A percentile compares a stretch with the other conserved stretches of the same genome.
Evolutionary conservation across 164 flowering plant genomes (phyloP).

Genomic region (Santalum album): DNA sequence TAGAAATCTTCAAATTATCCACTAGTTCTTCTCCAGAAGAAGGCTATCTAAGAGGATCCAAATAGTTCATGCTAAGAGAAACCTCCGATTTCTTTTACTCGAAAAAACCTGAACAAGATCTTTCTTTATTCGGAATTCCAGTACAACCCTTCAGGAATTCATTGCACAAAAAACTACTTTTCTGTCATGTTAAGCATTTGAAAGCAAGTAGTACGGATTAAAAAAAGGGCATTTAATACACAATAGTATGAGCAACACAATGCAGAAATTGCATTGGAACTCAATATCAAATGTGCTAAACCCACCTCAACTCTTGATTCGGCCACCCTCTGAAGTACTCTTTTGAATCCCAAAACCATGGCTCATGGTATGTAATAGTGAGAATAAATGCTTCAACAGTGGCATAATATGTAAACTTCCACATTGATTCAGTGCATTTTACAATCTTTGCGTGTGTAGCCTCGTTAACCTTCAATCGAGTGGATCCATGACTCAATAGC

Average conservation of each 20-base stretch:
- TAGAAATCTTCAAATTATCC: no score
- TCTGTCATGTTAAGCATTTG: no score
- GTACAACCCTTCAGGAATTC: no score
- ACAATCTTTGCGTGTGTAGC: slow-evolving; percentile 45
- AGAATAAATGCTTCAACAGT: slow-evolving; percentile 51
- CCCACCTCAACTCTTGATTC: slow-evolving; percentile 77
- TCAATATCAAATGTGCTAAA: background rate
- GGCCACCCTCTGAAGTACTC: slow-evolving; percentile 82
- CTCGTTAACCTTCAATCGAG: slow-evolving; percentile 27
- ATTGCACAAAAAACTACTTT: no score
- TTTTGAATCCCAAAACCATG: slow-evolving; percentile 64
- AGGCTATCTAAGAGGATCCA: no score
- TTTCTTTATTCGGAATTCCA: no score
- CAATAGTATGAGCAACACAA: slow-evolving; percentile 1
- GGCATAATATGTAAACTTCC: slow-evolving; percentile 82
- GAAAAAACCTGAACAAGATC: no score
- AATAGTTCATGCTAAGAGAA: no score
- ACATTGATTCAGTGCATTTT: slow-evolving; percentile 86
- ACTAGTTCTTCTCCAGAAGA: no score
- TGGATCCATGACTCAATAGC: slow-evolving; percentile 35
- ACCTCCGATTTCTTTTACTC: no score
- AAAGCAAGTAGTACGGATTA: no score
- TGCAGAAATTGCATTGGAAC: background rate
- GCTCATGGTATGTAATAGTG: slow-evolving; percentile 39
- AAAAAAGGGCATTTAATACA: background rate